Evolutionary conservation across 768 basidiomycete genomes (phyloP).

Genomic region (Tylopilus cervinicoccineus): DNA sequence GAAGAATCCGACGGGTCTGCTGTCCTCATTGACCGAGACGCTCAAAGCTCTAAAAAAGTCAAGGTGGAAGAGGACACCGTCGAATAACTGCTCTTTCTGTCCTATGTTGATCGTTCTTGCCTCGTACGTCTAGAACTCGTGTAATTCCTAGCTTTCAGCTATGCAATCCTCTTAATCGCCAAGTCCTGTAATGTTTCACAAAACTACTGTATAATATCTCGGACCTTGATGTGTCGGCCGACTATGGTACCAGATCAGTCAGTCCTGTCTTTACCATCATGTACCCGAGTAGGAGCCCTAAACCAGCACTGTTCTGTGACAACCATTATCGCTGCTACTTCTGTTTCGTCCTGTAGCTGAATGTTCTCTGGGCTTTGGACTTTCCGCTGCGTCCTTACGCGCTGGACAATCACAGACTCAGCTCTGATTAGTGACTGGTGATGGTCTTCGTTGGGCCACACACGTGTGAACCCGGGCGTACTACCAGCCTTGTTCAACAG

Average conservation of each 20-base stretch:
- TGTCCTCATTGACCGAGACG: conserved; percentile 21
- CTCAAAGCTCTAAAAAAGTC: conserved; percentile 14
- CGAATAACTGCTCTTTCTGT: not conserved
- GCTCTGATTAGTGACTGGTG: too few relatives aligned
- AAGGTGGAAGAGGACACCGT: conserved; percentile 19
- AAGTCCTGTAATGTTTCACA: not conserved
- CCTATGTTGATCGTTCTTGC: not conserved
- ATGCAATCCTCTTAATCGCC: not conserved
- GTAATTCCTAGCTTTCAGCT: not conserved
- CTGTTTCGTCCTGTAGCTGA: too few relatives aligned
- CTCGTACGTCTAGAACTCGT: not conserved
- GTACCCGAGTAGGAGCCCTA: not conserved
- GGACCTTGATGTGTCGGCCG: conserved; percentile 4
- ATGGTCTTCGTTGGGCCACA: too few relatives aligned
- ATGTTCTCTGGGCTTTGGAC: too few relatives aligned
- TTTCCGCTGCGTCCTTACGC: too few relatives aligned
- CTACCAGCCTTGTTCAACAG: not conserved
- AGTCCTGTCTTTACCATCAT: too few relatives aligned
- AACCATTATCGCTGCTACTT: not conserved
- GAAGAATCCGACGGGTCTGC: conserved; percentile 26
- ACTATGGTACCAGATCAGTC: not conserved
- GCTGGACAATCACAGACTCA: too few relatives aligned
- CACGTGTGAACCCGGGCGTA: too few relatives aligned
- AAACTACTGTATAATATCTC: conserved; percentile 14
- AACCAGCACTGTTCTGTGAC: too few relatives aligned